Evolutionary conservation across 2,329 filamentous ascomycete species (phyloP), one percentile per base, ranked within the genome.

Genomic region (Stagonosporopsis cucurbitacearum): DNA sequence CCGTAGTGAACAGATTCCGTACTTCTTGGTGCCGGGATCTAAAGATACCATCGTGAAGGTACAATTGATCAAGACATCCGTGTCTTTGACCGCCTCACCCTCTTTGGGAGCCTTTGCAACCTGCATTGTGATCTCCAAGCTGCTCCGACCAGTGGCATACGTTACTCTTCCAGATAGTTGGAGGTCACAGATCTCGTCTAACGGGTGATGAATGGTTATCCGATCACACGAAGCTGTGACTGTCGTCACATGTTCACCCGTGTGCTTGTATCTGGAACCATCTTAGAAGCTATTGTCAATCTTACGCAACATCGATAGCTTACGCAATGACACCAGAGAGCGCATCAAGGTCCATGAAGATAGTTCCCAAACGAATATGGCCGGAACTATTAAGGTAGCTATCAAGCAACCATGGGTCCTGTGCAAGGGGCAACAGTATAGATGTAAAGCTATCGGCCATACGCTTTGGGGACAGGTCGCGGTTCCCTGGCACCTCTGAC

Each of bases 321-420:
- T 68, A 73, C 60, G 90, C 89, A 52, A 93, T 84, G 42, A 92
- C 85, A 9, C 90, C 90, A 0, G 89, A 89, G 7, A 93, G 76
- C 0, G 90, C 90, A 74, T 93, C 90, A 2, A 93, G 81, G 60
- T 93, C 90, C 88, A 92, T 92, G 58, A 93, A 85, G 15, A 93
- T 78, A 0, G 89, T 87, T 0, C 90, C 90, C 7, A 92, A 80
- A 49, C 80, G 82, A 63, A 93, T 89, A 64, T 91, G 88, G 0
- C 90, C 90, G 0, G 86, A 86, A 1, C 88, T 84, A 74, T 92
- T 92, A 67, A 91, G 84, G 68, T 93, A 93, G 0, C 87, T 89
- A 70, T 93, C 90, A 11, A 90, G 82, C 12, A 93, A 78, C 88
- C 88, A 92, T 47, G 88, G 88, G 68, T 92, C 90, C 67, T 85